Conservation (phyloP, 139 green algal genomes). For the Microglena sp. region DNA sequence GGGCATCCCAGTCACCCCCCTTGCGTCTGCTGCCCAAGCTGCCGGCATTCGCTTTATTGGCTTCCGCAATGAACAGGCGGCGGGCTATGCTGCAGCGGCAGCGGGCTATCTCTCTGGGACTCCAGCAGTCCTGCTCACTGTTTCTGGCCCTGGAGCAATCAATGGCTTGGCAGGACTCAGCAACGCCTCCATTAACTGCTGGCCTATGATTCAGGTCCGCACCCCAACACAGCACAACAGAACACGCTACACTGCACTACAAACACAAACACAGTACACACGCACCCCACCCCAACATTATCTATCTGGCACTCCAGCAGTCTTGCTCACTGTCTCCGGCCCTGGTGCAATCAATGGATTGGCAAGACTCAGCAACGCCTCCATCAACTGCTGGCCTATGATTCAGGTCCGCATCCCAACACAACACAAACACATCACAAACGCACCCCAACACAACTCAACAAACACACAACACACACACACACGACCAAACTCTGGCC, state of each 20-base stretch:
- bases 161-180: slow-evolving; percentile 64
- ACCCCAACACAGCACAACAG: too few relatives aligned
- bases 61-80: slow-evolving; percentile 79
- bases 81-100: slow-evolving; percentile 68
- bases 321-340: slow-evolving; percentile 73
- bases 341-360: slow-evolving; percentile 69
- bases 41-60: slow-evolving; percentile 68
- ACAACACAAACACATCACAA: too few relatives aligned
- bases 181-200: slow-evolving; percentile 63
- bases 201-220: slow-evolving; percentile 49
- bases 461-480: too few relatives aligned
- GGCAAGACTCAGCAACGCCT: slow-evolving; percentile 56
- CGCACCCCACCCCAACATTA: too few relatives aligned
- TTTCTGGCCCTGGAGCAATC: slow-evolving; percentile 66
- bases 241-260: too few relatives aligned
- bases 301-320: slow-evolving; percentile 54
- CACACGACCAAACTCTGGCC: too few relatives aligned
- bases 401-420: too few relatives aligned
- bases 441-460: too few relatives aligned
- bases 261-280: too few relatives aligned
- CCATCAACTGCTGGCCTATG: slow-evolving; percentile 68
- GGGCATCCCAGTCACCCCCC: slow-evolving; percentile 73
- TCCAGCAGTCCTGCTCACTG: slow-evolving; percentile 68
- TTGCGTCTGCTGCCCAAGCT: slow-evolving; percentile 58
- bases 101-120: slow-evolving; percentile 60